phyloP scores from a whole-genome alignment of 2,329 filamentous ascomycete species.

The Fusarium odoratissimum region DNA sequence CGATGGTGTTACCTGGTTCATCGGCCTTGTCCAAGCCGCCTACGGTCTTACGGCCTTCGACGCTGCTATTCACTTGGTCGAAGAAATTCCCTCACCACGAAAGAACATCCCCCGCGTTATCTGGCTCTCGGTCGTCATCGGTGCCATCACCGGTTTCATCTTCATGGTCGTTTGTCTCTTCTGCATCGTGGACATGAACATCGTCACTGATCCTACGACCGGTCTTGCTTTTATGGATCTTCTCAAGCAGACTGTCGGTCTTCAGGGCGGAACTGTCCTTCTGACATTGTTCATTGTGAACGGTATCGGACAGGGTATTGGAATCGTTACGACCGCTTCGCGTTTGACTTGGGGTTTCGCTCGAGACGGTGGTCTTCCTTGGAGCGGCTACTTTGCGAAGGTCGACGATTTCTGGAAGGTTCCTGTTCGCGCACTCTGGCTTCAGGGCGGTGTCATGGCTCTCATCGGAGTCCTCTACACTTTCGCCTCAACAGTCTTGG shows the following conservation, averaged over 20 bases:
- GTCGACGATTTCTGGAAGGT: slow-evolving; percentile 62
- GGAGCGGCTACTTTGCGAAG: slow-evolving; percentile 56
- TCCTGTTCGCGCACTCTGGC: slow-evolving; percentile 63
- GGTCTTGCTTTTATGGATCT: slow-evolving; percentile 63
- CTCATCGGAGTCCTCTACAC: slow-evolving; percentile 66
- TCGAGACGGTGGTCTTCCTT: slow-evolving; percentile 63
- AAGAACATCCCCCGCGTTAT: slow-evolving; percentile 63
- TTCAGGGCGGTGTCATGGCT: slow-evolving; percentile 57
- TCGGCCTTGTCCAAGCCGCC: slow-evolving; percentile 66
- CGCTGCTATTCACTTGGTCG: slow-evolving; percentile 68
- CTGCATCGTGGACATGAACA: slow-evolving; percentile 59
- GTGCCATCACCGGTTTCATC: slow-evolving; percentile 61
- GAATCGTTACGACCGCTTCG: slow-evolving; percentile 62
- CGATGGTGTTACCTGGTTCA: slow-evolving; percentile 68
- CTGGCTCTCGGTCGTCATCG: slow-evolving; percentile 62
- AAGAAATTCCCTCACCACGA: slow-evolving; percentile 65
- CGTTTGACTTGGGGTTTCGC: slow-evolving; percentile 66
- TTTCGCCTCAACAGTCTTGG: slow-evolving; percentile 64
- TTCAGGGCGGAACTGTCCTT: slow-evolving; percentile 56
- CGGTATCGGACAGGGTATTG: slow-evolving; percentile 64
- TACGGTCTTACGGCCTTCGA: slow-evolving; percentile 66
- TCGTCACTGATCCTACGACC: slow-evolving; percentile 53
- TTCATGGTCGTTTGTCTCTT: slow-evolving; percentile 66
- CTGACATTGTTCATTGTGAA: slow-evolving; percentile 67
- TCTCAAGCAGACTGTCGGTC: slow-evolving; percentile 51